These are phyloP conservation scores for Cyberlindnera suaveolens DNA, from an alignment of 805 yeast genomes.

Conservation along the genomic window DNA sequence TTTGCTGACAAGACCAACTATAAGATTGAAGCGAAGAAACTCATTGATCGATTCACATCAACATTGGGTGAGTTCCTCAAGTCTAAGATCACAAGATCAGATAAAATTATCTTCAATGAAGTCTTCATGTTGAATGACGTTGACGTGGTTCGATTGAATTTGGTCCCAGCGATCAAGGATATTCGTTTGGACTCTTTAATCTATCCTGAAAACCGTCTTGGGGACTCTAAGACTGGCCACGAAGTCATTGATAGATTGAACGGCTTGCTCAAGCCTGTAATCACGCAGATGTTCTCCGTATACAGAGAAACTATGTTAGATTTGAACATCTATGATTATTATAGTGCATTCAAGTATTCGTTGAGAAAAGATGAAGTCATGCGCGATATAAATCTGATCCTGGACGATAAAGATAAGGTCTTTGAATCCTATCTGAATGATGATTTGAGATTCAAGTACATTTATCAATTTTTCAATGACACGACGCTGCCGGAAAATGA, in stretches of 20 bases:
- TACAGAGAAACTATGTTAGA: slow-evolving; percentile 74
- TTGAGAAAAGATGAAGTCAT: slow-evolving; percentile 29
- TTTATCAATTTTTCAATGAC: slow-evolving; percentile 24
- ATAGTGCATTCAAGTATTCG: slow-evolving; percentile 50
- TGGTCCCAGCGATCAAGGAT: slow-evolving; percentile 40
- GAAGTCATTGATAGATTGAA: slow-evolving; percentile 24
- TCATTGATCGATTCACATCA: slow-evolving; percentile 11
- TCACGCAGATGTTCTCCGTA: slow-evolving; percentile 54
- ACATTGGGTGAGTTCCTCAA: slow-evolving; percentile 16
- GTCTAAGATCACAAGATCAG: slow-evolving; percentile 6
- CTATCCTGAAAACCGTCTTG: slow-evolving; percentile 31
- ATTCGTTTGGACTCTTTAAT: slow-evolving; percentile 34
- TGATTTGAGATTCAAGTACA: slow-evolving; percentile 22
- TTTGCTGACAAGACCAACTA: slow-evolving; percentile 12
- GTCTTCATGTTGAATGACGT: slow-evolving; percentile 30
- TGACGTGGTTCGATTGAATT: slow-evolving; percentile 28
- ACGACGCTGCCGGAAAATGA: slow-evolving; percentile 26
- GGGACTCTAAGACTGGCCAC: slow-evolving; percentile 11
- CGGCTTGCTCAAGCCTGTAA: slow-evolving; percentile 41
- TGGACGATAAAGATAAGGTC: slow-evolving; percentile 14
- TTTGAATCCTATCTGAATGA: slow-evolving; percentile 20
- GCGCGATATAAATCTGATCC: slow-evolving; percentile 17
- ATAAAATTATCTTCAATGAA: slow-evolving; percentile 31
- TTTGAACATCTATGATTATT: slow-evolving; percentile 65
- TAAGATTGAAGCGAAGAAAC: slow-evolving; percentile 19